phyloP scores from a whole-genome alignment of 2,329 filamentous ascomycete genomes.

The Fusarium continuum region DNA sequence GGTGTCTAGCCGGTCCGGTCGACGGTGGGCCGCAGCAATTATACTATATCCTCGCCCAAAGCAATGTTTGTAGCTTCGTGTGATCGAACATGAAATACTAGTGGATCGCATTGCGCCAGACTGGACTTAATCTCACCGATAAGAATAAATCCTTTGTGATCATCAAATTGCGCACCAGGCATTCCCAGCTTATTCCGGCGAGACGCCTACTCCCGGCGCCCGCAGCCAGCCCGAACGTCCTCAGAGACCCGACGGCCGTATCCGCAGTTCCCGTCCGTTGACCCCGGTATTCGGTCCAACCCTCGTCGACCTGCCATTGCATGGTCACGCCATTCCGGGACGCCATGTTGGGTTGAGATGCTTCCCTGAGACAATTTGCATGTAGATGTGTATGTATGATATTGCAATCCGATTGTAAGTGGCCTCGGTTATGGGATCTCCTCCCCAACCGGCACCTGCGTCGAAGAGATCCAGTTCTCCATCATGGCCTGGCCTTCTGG shows the following conservation, averaged over 20 bases:
- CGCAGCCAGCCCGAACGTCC: conserved; percentile 9
- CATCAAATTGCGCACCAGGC: background rate
- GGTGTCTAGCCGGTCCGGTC: conserved; percentile 20
- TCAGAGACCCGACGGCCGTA: conserved; percentile 31
- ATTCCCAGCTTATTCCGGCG: background rate
- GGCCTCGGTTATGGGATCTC: conserved; percentile 43
- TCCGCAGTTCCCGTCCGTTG: conserved; percentile 36
- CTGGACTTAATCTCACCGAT: background rate
- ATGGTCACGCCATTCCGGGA: conserved; percentile 27
- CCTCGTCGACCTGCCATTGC: conserved; percentile 8
- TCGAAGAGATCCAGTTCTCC: conserved; percentile 86
- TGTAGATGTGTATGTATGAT: background rate
- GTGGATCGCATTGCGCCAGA: background rate
- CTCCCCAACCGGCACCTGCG: conserved; percentile 67
- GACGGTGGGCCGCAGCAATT: conserved; percentile 11
- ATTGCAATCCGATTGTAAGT: background rate
- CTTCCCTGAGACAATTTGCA: conserved; percentile 13
- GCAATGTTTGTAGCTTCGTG: background rate
- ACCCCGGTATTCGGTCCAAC: conserved; percentile 22
- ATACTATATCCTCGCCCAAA: conserved; percentile 6
- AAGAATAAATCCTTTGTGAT: background rate
- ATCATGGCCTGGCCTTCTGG: conserved; percentile 72
- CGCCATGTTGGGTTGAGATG: conserved; percentile 19
- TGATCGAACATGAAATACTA: conserved; percentile 2
- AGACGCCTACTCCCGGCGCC: conserved; percentile 10